phyloP scores from a whole-genome alignment of 2,329 filamentous ascomycete species.

The Colletotrichum caudatum region DNA sequence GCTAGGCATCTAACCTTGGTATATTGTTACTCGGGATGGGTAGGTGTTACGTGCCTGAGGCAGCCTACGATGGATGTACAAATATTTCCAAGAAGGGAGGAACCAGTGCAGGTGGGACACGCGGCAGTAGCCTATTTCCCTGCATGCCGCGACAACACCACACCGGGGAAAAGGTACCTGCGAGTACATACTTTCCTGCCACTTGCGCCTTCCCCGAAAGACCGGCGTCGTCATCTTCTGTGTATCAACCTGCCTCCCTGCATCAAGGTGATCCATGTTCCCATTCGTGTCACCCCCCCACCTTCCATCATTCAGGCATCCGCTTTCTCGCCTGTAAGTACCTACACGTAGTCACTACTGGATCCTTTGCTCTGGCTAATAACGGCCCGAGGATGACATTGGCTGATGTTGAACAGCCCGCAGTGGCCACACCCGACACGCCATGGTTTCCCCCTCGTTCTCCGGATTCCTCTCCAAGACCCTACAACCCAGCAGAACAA shows the following conservation, averaged over 20 bases:
- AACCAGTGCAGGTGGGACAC: constrained; percentile 11
- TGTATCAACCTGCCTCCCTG: constrained; percentile 16
- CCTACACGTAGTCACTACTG: neutral
- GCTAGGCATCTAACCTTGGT: no score
- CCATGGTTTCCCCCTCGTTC: constrained; percentile 9
- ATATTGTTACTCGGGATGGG: no score
- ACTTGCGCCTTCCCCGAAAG: neutral
- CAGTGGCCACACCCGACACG: neutral
- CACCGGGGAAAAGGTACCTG: neutral
- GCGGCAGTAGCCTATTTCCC: constrained; percentile 30
- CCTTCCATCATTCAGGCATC: constrained; percentile 22
- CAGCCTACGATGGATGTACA: no score
- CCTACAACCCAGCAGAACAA: constrained; percentile 9
- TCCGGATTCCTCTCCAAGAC: constrained; percentile 9
- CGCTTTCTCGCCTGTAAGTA: neutral
- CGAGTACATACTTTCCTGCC: constrained; percentile 1
- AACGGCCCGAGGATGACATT: neutral
- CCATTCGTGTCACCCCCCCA: neutral
- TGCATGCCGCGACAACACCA: constrained; percentile 16
- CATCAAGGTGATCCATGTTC: constrained; percentile 22
- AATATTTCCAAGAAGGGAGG: constrained; percentile 11
- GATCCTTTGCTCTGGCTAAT: neutral
- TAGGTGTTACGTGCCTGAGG: no score
- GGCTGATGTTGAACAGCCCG: neutral
- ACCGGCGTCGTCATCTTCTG: neutral